These are phyloP conservation scores for Volvox africanus DNA, from an alignment of 139 green algal species.

Conservation along the genomic window DNA sequence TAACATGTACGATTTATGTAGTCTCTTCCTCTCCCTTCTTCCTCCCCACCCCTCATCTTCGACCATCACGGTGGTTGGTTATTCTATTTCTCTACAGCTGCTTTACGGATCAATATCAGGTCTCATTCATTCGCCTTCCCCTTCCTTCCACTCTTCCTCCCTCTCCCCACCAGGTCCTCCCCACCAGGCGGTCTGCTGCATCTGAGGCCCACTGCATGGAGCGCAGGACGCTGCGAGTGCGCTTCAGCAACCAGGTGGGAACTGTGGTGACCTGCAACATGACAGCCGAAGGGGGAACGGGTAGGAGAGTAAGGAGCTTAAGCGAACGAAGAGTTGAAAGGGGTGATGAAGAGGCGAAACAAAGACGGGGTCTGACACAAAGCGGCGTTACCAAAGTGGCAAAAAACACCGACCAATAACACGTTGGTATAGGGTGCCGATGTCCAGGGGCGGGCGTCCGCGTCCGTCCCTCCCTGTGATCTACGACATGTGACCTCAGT, in stretches of 20 bases:
- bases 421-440: too few species aligned
- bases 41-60: not conserved
- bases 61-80: too few species aligned
- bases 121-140: not conserved
- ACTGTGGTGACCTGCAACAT: constrained; percentile 82
- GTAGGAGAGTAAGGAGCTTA: not conserved
- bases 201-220: constrained; percentile 94
- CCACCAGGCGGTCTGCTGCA: constrained; percentile 92
- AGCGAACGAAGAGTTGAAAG: not conserved
- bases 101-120: too few species aligned
- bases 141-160: not conserved
- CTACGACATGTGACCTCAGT: too few species aligned
- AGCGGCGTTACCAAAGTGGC: too few species aligned
- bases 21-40: not conserved
- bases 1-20: too few species aligned
- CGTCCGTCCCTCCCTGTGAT: too few species aligned
- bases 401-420: too few species aligned
- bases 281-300: not conserved
- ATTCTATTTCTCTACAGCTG: too few species aligned
- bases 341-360: not conserved
- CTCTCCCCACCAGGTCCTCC: not conserved
- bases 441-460: not conserved
- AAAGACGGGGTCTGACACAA: too few species aligned
- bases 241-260: constrained; percentile 91
- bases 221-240: constrained; percentile 82